Base-by-base conservation (phyloP, 1,139 yeast species). In the Suhomyces anneliseae region DNA sequence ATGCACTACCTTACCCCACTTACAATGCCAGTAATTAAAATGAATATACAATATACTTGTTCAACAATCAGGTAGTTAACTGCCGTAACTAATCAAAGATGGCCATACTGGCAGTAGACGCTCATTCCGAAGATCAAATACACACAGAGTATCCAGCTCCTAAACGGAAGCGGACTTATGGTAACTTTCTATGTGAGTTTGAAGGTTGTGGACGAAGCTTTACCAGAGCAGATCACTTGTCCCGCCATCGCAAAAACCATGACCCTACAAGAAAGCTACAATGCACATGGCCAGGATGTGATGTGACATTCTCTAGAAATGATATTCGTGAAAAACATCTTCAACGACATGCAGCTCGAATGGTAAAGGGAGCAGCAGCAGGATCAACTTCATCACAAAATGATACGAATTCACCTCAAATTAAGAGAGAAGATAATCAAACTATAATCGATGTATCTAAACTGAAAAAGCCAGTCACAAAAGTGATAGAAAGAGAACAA, bases 241-340 rank as follows among this genome's bases (percentile, higher is more conserved):
- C 73, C 2, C 55, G 78, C 19, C 78, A 73, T 47, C 62, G 66
- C 44, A 62, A 70, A 45, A 72, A 72, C 50, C 78, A 73, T 51
- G 68, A 66, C 39, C 70, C 73, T 1, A 50, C 55, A 36, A 54
- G 57, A 27, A 59, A 56, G 31, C 55, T 55, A 45, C 58, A 58
- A 24, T 74, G 78, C 52, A 61, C 63, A 9, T 67, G 59, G 50
- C 54, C 61, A 2, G 53, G 51, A 2, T 72, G 78, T 55, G 72
- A 68, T 9, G 66, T 68, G 44, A 59, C 66, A 3, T 72, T 72
- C 53, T 72, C 68, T 1, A 49, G 78, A 27, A 62, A 59, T 34
- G 78, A 72, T 52, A 65, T 72, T 29, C 60, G 63, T 38, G 76
- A 72, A 36, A 56, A 76, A 38, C 78, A 72, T 47, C 51, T 57